phyloP scores from a whole-genome alignment of 495 filamentous ascomycete species.

The Venustampulla echinocandica region DNA sequence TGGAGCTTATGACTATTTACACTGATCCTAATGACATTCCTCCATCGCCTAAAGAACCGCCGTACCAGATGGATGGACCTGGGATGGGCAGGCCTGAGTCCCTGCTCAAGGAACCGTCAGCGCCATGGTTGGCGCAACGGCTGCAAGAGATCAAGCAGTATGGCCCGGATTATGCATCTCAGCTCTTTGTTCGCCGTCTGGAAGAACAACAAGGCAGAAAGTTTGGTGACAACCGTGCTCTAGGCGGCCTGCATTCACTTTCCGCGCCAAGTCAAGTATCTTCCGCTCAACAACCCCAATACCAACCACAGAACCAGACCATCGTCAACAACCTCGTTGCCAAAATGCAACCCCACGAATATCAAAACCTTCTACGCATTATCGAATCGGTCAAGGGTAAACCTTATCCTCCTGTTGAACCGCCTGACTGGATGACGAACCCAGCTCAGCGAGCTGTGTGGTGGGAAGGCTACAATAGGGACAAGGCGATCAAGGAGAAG shows the following conservation, averaged over 20 bases:
- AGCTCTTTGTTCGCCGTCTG: slow-evolving; percentile 8
- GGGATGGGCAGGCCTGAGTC: slow-evolving; percentile 2
- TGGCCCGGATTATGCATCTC: slow-evolving; percentile 11
- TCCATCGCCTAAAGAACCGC: slow-evolving; percentile 64
- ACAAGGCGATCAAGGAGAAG: slow-evolving; percentile 21
- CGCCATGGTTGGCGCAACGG: slow-evolving; percentile 19
- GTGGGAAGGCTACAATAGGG: slow-evolving; percentile 25
- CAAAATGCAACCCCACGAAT: neutral
- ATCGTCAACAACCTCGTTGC: neutral
- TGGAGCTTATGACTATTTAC: slow-evolving; percentile 80
- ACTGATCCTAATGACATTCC: slow-evolving; percentile 67
- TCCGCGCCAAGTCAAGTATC: slow-evolving; percentile 1
- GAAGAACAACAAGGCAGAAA: slow-evolving; percentile 5
- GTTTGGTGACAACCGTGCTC: slow-evolving; percentile 1
- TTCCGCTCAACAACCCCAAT: slow-evolving; percentile 14
- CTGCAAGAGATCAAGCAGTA: slow-evolving; percentile 15
- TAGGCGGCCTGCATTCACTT: neutral
- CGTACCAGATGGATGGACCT: slow-evolving; percentile 19
- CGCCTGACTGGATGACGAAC: slow-evolving; percentile 26
- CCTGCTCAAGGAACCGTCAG: slow-evolving; percentile 8
- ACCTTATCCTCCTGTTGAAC: slow-evolving; percentile 25
- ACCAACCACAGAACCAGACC: neutral
- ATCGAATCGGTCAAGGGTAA: slow-evolving; percentile 22
- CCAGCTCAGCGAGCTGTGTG: slow-evolving; percentile 23
- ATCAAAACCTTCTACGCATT: slow-evolving; percentile 12